Evolutionary conservation across 1,139 yeast genomes (phyloP).

Genomic region (Martiniozyma asiatica): DNA sequence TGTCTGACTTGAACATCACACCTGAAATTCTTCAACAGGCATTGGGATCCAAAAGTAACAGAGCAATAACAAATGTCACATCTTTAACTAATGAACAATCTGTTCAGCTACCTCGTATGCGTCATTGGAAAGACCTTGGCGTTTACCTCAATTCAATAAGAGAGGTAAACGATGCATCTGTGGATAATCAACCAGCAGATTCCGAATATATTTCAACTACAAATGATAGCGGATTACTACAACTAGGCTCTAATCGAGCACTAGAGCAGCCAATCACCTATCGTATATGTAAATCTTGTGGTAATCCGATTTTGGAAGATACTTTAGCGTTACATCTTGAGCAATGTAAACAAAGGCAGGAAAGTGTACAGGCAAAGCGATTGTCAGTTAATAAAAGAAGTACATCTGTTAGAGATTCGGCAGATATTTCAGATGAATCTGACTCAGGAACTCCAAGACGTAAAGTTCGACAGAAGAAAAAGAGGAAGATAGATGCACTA

Average conservation of each 20-base stretch:
- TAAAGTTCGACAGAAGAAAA: too few species aligned
- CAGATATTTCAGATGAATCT: constrained; percentile 25
- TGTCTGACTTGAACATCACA: too few species aligned
- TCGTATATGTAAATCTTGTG: constrained; percentile 55
- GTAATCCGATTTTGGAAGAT: constrained; percentile 46
- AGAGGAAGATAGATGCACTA: constrained; percentile 34
- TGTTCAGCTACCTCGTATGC: constrained; percentile 14
- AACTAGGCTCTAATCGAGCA: too few species aligned
- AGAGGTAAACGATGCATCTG: constrained; percentile 21
- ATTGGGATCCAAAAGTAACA: too few species aligned
- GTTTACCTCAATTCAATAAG: constrained; percentile 37
- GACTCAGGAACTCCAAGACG: too few species aligned
- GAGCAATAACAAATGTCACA: too few species aligned
- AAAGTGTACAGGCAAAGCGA: constrained; percentile 30
- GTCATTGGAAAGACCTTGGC: constrained; percentile 52
- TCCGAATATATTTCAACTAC: too few species aligned
- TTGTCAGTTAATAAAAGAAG: constrained; percentile 18
- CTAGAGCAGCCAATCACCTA: constrained; percentile 36
- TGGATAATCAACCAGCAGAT: background rate
- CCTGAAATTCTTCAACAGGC: too few species aligned
- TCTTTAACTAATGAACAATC: background rate
- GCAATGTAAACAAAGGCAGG: constrained; percentile 25
- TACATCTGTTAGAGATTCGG: constrained; percentile 9
- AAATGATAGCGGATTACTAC: too few species aligned
- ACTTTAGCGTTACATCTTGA: constrained; percentile 34